Conservation (phyloP, 2,329 filamentous ascomycete genomes). For the Ceratocystis diversiconidia region DNA sequence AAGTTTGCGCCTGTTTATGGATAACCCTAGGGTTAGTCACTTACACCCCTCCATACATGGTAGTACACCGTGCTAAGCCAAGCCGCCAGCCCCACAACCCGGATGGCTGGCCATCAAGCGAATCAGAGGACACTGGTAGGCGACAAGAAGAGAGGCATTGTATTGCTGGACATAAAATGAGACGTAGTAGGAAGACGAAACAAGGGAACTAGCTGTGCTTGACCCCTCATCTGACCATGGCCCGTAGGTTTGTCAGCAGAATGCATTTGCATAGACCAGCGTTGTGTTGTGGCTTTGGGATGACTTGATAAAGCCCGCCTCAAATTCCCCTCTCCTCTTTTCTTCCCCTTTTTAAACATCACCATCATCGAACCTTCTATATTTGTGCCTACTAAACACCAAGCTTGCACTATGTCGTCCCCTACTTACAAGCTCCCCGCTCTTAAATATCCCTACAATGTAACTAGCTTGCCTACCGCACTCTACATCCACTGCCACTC, state of each 20-base stretch:
- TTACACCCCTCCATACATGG: slow-evolving; percentile 1
- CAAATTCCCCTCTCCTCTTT: not conserved
- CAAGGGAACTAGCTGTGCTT: not conserved
- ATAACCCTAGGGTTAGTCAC: slow-evolving; percentile 16
- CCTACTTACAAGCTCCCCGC: slow-evolving; percentile 44
- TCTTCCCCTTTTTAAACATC: slow-evolving; percentile 5
- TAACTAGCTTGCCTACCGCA: slow-evolving; percentile 28
- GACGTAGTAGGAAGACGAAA: not conserved
- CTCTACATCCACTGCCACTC: not conserved
- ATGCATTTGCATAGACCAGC: not conserved
- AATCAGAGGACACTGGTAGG: not conserved
- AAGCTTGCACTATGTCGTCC: slow-evolving; percentile 2
- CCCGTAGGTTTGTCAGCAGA: slow-evolving; percentile 8
- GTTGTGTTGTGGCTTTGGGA: not conserved
- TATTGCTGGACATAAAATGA: not conserved
- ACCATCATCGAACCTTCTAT: too few relatives aligned
- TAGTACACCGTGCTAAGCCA: not conserved
- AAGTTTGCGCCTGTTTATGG: slow-evolving; percentile 18
- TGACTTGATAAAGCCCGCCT: not conserved
- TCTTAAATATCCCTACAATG: slow-evolving; percentile 57
- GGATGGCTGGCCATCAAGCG: slow-evolving; percentile 9
- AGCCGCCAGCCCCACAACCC: not conserved
- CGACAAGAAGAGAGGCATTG: not conserved
- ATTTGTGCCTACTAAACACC: not conserved
- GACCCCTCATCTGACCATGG: not conserved